Conservation (phyloP, 108 stramenopile genomes). For the Chaetoceros tenuissimus region DNA sequence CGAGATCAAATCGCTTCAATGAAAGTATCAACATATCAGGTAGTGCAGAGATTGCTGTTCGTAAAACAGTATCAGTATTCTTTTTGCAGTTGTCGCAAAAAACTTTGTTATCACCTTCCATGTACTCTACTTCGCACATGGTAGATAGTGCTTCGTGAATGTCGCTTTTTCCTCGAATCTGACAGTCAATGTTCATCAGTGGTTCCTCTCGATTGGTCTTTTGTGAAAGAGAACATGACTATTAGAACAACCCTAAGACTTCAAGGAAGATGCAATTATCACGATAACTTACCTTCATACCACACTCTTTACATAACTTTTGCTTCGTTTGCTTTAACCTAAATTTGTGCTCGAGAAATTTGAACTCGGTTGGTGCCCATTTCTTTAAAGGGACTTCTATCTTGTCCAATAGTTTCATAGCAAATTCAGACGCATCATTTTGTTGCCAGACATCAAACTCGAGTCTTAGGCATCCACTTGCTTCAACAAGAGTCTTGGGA, state of each 20-base stretch:
- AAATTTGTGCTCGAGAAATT: slow-evolving; percentile 79
- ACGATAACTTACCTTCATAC: slow-evolving; percentile 59
- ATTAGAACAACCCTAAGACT: slow-evolving; percentile 3
- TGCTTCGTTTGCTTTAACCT: slow-evolving; percentile 78
- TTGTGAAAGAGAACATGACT: slow-evolving; percentile 21
- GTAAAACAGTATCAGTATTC: slow-evolving; percentile 87
- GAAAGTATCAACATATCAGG: slow-evolving; percentile 91
- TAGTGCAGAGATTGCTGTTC: slow-evolving; percentile 83
- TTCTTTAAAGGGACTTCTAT: slow-evolving; percentile 83
- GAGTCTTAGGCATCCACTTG: slow-evolving; percentile 89
- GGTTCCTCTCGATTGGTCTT: slow-evolving; percentile 87
- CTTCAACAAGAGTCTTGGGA: slow-evolving; percentile 88
- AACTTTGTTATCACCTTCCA: slow-evolving; percentile 97
- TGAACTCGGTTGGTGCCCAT: slow-evolving; percentile 71
- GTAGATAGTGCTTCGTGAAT: slow-evolving; percentile 91
- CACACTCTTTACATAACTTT: slow-evolving; percentile 89
- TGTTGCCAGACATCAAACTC: slow-evolving; percentile 98
- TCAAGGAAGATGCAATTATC: background rate
- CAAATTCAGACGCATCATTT: slow-evolving; percentile 98
- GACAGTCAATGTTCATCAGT: slow-evolving; percentile 88
- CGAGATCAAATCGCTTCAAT: slow-evolving; percentile 96
- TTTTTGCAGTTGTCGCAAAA: slow-evolving; percentile 90
- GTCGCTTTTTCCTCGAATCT: slow-evolving; percentile 86
- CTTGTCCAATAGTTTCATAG: slow-evolving; percentile 89
- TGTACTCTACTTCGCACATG: slow-evolving; percentile 89